Percentiles rank a stretch among this genome's conserved stretches.
Conservation (phyloP, 495 filamentous ascomycete genomes). For the Hyphodiscus hymeniophilus region DNA sequence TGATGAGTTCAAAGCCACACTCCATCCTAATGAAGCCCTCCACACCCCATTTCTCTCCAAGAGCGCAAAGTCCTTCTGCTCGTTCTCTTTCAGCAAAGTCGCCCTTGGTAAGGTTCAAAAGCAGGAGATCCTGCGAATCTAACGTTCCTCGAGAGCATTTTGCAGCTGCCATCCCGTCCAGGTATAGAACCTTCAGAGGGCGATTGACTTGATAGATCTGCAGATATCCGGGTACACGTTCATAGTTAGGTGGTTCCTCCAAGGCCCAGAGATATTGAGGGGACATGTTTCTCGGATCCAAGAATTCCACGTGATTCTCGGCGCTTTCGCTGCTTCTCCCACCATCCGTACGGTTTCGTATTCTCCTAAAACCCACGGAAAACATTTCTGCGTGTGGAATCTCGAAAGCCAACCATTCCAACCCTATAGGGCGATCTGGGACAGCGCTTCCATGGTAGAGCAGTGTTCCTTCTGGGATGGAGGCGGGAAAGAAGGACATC, state of each 20-base stretch:
- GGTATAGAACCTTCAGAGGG: conserved; percentile 45
- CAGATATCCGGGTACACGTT: conserved; percentile 33
- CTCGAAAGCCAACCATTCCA: conserved; percentile 63
- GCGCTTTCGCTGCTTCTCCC: no score
- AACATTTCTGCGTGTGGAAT: conserved; percentile 57
- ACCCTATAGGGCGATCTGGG: conserved; percentile 32
- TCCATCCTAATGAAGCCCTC: conserved; percentile 60
- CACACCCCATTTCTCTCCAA: conserved; percentile 42
- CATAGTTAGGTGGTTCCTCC: not conserved
- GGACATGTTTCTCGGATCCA: not conserved
- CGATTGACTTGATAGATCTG: conserved; percentile 42
- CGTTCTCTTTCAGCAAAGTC: conserved; percentile 30
- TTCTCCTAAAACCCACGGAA: conserved; percentile 23
- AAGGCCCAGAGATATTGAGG: not conserved
- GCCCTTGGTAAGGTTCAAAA: conserved; percentile 18
- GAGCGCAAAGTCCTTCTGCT: conserved; percentile 39
- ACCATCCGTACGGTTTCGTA: no score
- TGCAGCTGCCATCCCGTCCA: conserved; percentile 51
- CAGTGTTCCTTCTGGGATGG: conserved; percentile 47
- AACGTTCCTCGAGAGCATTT: conserved; percentile 49
- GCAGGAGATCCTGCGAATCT: conserved; percentile 48
- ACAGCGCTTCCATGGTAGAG: conserved; percentile 49
- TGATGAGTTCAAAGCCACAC: conserved; percentile 57
- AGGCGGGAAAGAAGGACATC: conserved; percentile 52
- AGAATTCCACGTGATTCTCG: not conserved